phyloP scores from a whole-genome alignment of 202 grass and related monocot species.

The Hordeum pubiflorum region DNA sequence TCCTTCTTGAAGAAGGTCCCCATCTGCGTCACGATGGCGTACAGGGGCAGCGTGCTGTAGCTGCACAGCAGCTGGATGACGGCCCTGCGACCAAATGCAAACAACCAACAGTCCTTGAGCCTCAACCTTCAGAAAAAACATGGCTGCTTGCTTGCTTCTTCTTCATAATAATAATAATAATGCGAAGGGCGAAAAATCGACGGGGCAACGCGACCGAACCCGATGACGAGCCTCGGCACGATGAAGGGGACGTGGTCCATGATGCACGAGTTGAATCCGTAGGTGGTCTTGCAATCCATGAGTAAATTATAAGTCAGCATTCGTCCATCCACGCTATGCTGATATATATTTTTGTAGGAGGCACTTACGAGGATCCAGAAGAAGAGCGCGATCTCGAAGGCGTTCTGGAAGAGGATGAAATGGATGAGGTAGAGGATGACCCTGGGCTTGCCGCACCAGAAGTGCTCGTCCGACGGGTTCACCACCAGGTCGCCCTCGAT shows the following conservation, averaged over 20 bases:
- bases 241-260: slow-evolving; percentile 74
- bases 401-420: slow-evolving; percentile 93
- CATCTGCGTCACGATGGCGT: slow-evolving; percentile 96
- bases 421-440: slow-evolving; percentile 76
- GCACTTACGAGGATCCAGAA: slow-evolving; percentile 89
- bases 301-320: too few relatives aligned
- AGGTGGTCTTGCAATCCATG: slow-evolving; percentile 41
- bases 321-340: neutral
- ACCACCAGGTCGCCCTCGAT: slow-evolving; percentile 81
- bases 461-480: slow-evolving; percentile 74
- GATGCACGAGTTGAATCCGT: slow-evolving; percentile 85
- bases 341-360: neutral
- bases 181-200: neutral
- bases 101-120: neutral
- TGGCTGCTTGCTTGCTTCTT: neutral
- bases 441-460: slow-evolving; percentile 64
- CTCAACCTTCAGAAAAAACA: neutral
- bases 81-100: slow-evolving; percentile 29
- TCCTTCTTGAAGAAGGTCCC: slow-evolving; percentile 72
- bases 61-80: slow-evolving; percentile 83
- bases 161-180: neutral
- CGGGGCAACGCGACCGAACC: slow-evolving; percentile 32
- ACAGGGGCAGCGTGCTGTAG: slow-evolving; percentile 88
- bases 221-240: slow-evolving; percentile 66
- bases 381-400: slow-evolving; percentile 90